Percentiles rank a stretch among this genome's conserved stretches.
Conservation (phyloP, 371 early-diverging fungal species). For the Mortierella sp. region DNA sequence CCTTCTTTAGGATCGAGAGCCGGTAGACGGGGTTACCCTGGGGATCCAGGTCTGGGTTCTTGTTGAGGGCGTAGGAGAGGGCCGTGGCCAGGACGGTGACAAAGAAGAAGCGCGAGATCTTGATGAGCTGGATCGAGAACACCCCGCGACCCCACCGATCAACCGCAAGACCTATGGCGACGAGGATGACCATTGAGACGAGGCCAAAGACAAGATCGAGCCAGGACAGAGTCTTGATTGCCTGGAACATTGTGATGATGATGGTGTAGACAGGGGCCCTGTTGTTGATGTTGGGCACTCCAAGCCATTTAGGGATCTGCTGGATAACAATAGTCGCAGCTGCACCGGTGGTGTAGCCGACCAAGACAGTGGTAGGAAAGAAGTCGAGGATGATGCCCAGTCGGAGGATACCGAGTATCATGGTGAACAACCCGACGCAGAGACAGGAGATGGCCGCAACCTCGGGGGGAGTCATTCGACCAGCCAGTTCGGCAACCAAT, state of each 20-base stretch:
- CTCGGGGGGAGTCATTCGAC: slow-evolving; percentile 51
- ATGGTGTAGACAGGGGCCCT: slow-evolving; percentile 68
- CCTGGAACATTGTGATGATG: slow-evolving; percentile 68
- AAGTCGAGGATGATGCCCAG: slow-evolving; percentile 88
- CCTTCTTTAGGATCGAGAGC: slow-evolving; percentile 71
- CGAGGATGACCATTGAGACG: slow-evolving; percentile 64
- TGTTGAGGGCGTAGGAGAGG: slow-evolving; percentile 77
- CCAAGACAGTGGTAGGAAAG: slow-evolving; percentile 81
- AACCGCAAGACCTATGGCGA: slow-evolving; percentile 53
- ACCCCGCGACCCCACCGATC: slow-evolving; percentile 56
- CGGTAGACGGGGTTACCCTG: slow-evolving; percentile 34
- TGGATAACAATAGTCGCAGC: slow-evolving; percentile 83
- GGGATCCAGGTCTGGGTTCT: slow-evolving; percentile 31
- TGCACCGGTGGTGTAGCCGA: slow-evolving; percentile 85
- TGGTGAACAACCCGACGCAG: slow-evolving; percentile 74
- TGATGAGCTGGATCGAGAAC: slow-evolving; percentile 63
- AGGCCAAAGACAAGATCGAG: slow-evolving; percentile 76
- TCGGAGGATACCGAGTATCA: slow-evolving; percentile 77
- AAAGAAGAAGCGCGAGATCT: slow-evolving; percentile 75
- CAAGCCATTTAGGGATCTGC: slow-evolving; percentile 84
- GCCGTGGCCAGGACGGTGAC: slow-evolving; percentile 81
- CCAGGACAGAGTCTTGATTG: slow-evolving; percentile 59
- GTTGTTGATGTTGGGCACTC: slow-evolving; percentile 76
- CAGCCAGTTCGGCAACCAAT: slow-evolving; percentile 59
- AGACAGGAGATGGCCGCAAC: slow-evolving; percentile 70